phyloP scores from a whole-genome alignment of 2,329 filamentous ascomycete genomes.

The Hirsutella thompsonii region DNA sequence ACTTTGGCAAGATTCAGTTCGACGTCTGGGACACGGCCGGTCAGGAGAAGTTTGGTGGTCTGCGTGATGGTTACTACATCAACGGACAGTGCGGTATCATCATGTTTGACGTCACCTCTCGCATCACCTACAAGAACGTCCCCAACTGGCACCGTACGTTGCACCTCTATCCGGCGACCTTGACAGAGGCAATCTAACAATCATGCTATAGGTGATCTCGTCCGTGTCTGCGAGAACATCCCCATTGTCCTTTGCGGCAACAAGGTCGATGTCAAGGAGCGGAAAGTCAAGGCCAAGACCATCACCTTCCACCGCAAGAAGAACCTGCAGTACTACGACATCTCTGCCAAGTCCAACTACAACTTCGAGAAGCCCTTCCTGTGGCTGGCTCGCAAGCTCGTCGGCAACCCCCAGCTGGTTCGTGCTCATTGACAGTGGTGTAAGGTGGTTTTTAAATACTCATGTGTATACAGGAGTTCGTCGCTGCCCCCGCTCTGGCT shows the following conservation, averaged over 20 bases:
- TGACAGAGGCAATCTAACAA: background rate
- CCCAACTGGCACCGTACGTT: constrained; percentile 99
- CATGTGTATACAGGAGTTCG: constrained; percentile 63
- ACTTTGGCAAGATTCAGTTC: constrained; percentile 94
- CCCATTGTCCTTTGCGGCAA: constrained; percentile 97
- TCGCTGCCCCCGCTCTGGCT: constrained; percentile 86
- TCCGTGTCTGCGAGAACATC: constrained; percentile 98
- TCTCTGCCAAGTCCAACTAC: constrained; percentile 99
- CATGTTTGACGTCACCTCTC: constrained; percentile 99
- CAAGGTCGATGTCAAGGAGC: constrained; percentile 99
- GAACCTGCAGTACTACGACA: constrained; percentile 99
- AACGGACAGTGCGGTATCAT: constrained; percentile 99
- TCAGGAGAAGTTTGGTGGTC: constrained; percentile 99
- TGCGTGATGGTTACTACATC: constrained; percentile 99
- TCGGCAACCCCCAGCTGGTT: constrained; percentile 60
- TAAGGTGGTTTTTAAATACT: background rate
- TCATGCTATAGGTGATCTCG: constrained; percentile 63
- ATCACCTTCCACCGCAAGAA: constrained; percentile 99
- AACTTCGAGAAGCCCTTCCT: constrained; percentile 99
- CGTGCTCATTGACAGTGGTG: constrained; percentile 1
- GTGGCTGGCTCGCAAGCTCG: constrained; percentile 96
- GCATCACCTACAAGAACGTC: constrained; percentile 99
- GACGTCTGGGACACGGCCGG: constrained; percentile 99
- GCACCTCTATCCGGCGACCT: background rate
- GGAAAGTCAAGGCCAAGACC: constrained; percentile 99